Evolutionary conservation across 805 yeast species (phyloP).

Genomic region (Candida oleophila): DNA sequence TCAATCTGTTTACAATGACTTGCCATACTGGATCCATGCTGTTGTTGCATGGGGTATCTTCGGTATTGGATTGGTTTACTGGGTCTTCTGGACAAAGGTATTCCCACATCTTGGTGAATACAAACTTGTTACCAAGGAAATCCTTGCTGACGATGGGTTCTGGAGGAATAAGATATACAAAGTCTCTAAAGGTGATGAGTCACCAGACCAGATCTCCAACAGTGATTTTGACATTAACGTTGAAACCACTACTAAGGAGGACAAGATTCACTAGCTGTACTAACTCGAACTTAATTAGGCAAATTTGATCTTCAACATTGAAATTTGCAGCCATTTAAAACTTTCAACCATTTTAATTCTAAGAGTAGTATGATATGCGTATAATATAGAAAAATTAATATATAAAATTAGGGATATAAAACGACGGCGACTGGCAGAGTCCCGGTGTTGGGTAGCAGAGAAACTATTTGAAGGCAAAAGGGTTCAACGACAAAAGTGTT

Average conservation of each 20-base stretch:
- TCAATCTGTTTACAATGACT: conserved; percentile 62
- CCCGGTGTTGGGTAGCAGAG: no score
- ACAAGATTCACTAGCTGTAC: no score
- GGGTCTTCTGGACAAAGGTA: conserved; percentile 60
- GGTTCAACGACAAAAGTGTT: no score
- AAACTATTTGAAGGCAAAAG: no score
- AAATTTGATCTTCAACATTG: not conserved
- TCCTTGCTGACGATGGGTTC: conserved; percentile 66
- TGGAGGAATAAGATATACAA: conserved; percentile 62
- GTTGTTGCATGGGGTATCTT: conserved; percentile 81
- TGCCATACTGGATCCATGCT: conserved; percentile 79
- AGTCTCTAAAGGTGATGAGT: conserved; percentile 19
- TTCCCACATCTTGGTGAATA: conserved; percentile 58
- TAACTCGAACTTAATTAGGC: not conserved
- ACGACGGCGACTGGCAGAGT: no score
- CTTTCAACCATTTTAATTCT: not conserved
- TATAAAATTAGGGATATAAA: not conserved
- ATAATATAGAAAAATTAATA: not conserved
- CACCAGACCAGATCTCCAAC: not conserved
- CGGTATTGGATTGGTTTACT: conserved; percentile 62
- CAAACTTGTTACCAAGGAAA: conserved; percentile 50
- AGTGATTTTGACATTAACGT: not conserved
- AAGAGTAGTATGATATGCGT: not conserved
- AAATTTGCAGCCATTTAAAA: not conserved
- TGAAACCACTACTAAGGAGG: not conserved